Base-by-base conservation (phyloP, 2,329 filamentous ascomycete genomes). In the Rutstroemia sydowiana region DNA sequence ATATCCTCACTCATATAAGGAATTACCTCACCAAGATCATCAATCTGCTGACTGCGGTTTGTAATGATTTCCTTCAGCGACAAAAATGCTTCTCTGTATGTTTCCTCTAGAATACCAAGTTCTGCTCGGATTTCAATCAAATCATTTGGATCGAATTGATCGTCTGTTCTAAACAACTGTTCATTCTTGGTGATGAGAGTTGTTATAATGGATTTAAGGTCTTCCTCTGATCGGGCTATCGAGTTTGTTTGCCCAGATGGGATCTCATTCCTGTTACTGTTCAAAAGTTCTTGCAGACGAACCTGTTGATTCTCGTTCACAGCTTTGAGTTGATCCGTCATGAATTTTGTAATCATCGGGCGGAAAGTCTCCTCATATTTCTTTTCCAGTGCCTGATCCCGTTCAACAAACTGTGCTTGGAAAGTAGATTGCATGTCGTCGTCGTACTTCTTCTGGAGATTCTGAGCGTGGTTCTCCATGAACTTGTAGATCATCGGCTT, bases 301-400 rank as follows among this genome's bases (percentile, higher is more conserved):
- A 32, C 32, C n/a, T 51, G 41, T 21, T 45, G 34, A 30, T 31
- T 41, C 34, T 51, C 41, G 26, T 32, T 30, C 1, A 51, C 13
- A 3, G 34, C 18, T 28, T 36, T 51, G 23, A 45, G 48, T 5
- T 51, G 48, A 2, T 45, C 42, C 4, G 26, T 45, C 21, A 51
- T 37, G 16, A 51, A 51, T 2, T 26, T 39, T 30, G 14, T 21
- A 14, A 51, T 51, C 9, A 51, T 13, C 3, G 48, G 41, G 11
- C 45, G 45, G 23, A 51, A 51, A 3, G 14, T 45, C 36, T 39
- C 41, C 6, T 51, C 48, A 5, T 51, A 51, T 26, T 51, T 51
- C 2, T n/a, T 39, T 10, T 51, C 48, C 8, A 51, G 48, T n/a
- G 45, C 41, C 2, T 45, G 44, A 13, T 51, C 48, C 11, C 48